Evolutionary conservation across 805 yeast genomes (phyloP), one percentile per base, ranked within the genome.

Genomic region (Isabelozyma heimii): DNA sequence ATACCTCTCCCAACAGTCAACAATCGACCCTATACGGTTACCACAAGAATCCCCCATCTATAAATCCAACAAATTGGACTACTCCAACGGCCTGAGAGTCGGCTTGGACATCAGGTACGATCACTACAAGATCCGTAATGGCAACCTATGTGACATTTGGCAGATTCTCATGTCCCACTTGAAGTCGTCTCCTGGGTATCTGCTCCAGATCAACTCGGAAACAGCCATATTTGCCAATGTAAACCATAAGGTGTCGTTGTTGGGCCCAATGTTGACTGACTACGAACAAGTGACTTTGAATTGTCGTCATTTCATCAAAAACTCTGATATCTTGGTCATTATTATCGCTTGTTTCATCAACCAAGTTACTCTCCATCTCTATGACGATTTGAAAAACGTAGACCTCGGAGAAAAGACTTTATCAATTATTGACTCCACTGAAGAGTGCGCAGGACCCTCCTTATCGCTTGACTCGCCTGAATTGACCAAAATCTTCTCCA

Each of bases 81-180:
- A 81, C 60, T 88, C 89, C 5, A 62, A 80, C 50, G 85, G 88
- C 0, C 72, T 91, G 48, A 74, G 85, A 17, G 78, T 87, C 2
- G 95, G 95, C 0, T 67, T 88, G 47, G 81, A 82, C 42, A 77
- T 91, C 20, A 76, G 89, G 40, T 74, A 73, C 50, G 73, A 79
- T 24, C 83, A 81, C 35, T 87, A 85, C 62, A 80, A 79, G 53
- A 61, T 86, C 17, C 73, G 96, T 56, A 85, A 87, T 62, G 97
- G 97, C 3, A 84, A 81, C 55, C 62, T 89, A 49, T 77, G 80
- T 52, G 97, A 89, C 68, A 61, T 89, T 3, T 89, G 94, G 91
- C 79, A 75, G 47, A 67, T 83, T 12, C 75, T 79, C 9, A 45
- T 66, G 46, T 47, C 53, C 42, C 60, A 70, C 63, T 60, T 62